A percentile compares a stretch with the other conserved stretches of the same genome.
These are phyloP conservation scores for Nidula niveotomentosa DNA, from an alignment of 1,284 basidiomycete genomes.

Conservation along the genomic window DNA sequence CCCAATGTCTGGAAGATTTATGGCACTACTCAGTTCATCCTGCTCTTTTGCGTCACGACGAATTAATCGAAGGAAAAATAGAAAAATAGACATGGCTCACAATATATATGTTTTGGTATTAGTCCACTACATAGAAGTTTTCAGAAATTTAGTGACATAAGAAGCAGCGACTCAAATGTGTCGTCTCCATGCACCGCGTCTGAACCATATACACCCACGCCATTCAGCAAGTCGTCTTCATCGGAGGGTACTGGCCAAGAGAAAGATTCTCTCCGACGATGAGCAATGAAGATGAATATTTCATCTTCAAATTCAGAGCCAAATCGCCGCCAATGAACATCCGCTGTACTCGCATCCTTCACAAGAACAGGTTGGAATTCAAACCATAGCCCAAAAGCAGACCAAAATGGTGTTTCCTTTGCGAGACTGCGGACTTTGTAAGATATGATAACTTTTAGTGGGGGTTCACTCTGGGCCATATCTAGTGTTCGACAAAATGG, in stretches of 20 bases:
- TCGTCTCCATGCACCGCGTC: slow-evolving; percentile 51
- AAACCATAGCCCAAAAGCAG: slow-evolving; percentile 83
- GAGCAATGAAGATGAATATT: slow-evolving; percentile 61
- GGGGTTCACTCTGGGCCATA: not conserved
- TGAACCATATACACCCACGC: slow-evolving; percentile 48
- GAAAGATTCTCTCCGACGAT: slow-evolving; percentile 54
- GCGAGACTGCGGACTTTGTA: slow-evolving; percentile 78
- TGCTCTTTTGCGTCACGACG: too few relatives aligned
- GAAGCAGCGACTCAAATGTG: slow-evolving; percentile 65
- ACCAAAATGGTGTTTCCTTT: slow-evolving; percentile 83
- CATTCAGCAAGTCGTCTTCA: slow-evolving; percentile 56
- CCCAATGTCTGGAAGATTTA: not conserved
- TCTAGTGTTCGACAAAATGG: not conserved
- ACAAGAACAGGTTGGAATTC: slow-evolving; percentile 55
- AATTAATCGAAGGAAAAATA: too few relatives aligned
- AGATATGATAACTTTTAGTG: slow-evolving; percentile 49
- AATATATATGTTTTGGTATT: too few relatives aligned
- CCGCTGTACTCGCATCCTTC: too few relatives aligned
- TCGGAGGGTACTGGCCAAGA: slow-evolving; percentile 50
- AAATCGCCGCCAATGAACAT: slow-evolving; percentile 36
- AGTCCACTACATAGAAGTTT: too few relatives aligned
- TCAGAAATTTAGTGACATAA: slow-evolving; percentile 43
- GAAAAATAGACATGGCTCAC: too few relatives aligned
- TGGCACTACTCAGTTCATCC: too few relatives aligned
- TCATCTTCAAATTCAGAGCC: slow-evolving; percentile 39